phyloP scores from a whole-genome alignment of 805 yeast species.

The Nakazawaea sp. region DNA sequence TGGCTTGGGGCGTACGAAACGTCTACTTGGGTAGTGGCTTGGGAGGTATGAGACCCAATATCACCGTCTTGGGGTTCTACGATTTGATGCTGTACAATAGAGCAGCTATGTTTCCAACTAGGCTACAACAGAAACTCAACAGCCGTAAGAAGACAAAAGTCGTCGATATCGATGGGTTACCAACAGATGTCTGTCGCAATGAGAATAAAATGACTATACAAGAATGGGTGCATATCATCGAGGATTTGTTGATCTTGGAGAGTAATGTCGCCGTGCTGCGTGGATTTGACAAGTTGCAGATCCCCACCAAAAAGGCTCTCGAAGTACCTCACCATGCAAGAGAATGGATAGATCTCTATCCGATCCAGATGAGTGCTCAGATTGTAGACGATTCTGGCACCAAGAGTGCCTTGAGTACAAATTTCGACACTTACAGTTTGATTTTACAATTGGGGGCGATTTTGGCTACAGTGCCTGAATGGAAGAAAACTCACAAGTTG shows the following conservation, averaged over 20 bases:
- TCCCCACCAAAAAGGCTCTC: slow-evolving; percentile 46
- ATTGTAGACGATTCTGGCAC: slow-evolving; percentile 59
- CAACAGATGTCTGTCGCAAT: slow-evolving; percentile 73
- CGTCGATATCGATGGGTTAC: slow-evolving; percentile 39
- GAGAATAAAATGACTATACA: slow-evolving; percentile 63
- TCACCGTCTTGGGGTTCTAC: slow-evolving; percentile 85
- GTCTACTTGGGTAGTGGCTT: slow-evolving; percentile 89
- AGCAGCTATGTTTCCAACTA: slow-evolving; percentile 12
- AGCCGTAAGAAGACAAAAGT: slow-evolving; percentile 3
- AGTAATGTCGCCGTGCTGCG: slow-evolving; percentile 92
- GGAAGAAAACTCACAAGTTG: slow-evolving; percentile 72
- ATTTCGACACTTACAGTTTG: slow-evolving; percentile 92
- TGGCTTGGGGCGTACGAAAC: slow-evolving; percentile 94
- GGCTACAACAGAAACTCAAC: slow-evolving; percentile 13
- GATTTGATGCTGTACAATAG: slow-evolving; percentile 36
- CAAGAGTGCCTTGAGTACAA: slow-evolving; percentile 69
- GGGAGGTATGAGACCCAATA: slow-evolving; percentile 98
- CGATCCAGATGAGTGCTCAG: slow-evolving; percentile 93
- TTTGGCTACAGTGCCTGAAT: slow-evolving; percentile 84
- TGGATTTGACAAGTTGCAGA: slow-evolving; percentile 61
- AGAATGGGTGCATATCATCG: slow-evolving; percentile 91
- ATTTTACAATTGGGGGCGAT: slow-evolving; percentile 93
- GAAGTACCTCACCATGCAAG: slow-evolving; percentile 25
- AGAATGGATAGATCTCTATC: slow-evolving; percentile 80
- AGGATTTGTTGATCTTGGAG: slow-evolving; percentile 81